These are phyloP conservation scores for Candida insectalens DNA, from an alignment of 805 yeast genomes.

Conservation along the genomic window DNA sequence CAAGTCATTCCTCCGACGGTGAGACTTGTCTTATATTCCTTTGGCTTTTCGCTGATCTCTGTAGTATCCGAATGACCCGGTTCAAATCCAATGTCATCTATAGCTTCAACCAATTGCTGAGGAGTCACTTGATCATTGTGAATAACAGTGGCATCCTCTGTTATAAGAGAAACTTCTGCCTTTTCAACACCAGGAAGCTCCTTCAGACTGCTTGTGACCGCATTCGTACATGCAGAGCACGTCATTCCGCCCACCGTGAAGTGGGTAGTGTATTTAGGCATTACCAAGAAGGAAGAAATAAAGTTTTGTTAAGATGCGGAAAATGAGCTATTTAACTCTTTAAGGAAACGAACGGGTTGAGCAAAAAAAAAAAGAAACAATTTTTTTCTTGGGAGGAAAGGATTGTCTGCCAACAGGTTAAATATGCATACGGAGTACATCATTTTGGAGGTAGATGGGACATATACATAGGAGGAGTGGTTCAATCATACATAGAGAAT, in stretches of 20 bases:
- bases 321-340: too few relatives aligned
- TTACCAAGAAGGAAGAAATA: too few relatives aligned
- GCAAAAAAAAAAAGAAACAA: too few relatives aligned
- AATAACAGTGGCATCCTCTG: conserved; percentile 58
- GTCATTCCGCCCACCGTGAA: conserved; percentile 70
- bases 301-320: too few relatives aligned
- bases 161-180: conserved; percentile 61
- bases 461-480: too few relatives aligned
- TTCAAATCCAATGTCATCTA: conserved; percentile 71
- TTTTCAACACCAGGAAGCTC: conserved; percentile 15
- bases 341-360: too few relatives aligned
- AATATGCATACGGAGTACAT: too few relatives aligned
- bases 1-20: conserved; percentile 69
- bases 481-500: too few relatives aligned
- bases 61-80: conserved; percentile 11
- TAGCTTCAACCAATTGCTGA: conserved; percentile 33
- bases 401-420: too few relatives aligned
- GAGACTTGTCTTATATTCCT: conserved; percentile 6
- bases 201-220: conserved; percentile 36
- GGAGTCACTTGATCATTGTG: conserved; percentile 30
- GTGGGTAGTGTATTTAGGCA: conserved; percentile 6
- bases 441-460: too few relatives aligned
- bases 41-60: not conserved
- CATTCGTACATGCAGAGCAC: conserved; percentile 73
- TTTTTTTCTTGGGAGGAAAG: too few relatives aligned